Evolutionary conservation across 1,284 basidiomycete genomes (phyloP), one percentile per base, ranked within the genome.

Genomic region (Sporisorium iseilematis-ciliati): DNA sequence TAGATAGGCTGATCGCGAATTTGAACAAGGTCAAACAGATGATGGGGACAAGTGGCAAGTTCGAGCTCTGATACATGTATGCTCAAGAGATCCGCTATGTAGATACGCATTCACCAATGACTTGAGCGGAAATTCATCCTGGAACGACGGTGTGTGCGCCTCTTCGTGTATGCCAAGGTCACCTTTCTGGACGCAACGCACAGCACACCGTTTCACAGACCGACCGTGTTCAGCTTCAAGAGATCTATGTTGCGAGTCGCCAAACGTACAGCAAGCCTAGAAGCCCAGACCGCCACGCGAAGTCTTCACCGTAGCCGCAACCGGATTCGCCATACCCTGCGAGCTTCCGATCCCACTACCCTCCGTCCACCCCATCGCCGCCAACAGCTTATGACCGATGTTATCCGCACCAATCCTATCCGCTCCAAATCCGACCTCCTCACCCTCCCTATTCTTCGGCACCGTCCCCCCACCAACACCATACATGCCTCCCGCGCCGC

Each of bases 341-440:
- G 74, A 70, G 45, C 65, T 71, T 31, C 83, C 83, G 12, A 84
- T 75, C 7, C 83, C 83, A 26, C 59, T 64, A 42, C 83, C 83
- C 45, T 81, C 78, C 14, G 63, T 71, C 83, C 83, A 84, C 18
- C 83, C 83, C 83, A 84, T 84, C 21, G 78, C 79, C 6, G 75
- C 69, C 35, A 84, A 75, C 41, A 84, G 65, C 56, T 68, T 69
- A 52, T 85, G 83, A 6, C 83, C 83, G 20, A 85, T 77, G 50
- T 85, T 85, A 35, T 82, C 82, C 21, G 78, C 76, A 20, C 80
- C 78, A 46, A 85, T 84, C 59, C 61, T 79, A 31, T 81, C 78
- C 8, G 83, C 83, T 16, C 79, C 79, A 25, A 76, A 79, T 23
- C 83, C 83, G 20, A 85, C 83, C 40, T 78, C 68, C 29, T 80